phyloP scores from a whole-genome alignment of 495 filamentous ascomycete species.

The Neurospora cerealis region DNA sequence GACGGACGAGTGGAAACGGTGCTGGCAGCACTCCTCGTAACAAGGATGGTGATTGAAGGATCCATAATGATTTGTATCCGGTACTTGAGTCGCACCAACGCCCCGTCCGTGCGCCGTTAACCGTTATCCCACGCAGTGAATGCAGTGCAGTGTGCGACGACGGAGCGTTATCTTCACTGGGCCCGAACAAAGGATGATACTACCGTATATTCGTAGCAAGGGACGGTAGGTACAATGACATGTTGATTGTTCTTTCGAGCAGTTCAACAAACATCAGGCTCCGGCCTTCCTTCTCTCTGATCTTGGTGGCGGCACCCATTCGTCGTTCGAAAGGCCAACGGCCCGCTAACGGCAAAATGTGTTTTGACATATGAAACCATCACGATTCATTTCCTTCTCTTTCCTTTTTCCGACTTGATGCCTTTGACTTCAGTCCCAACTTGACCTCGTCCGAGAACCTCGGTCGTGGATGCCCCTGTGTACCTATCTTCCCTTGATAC shows the following conservation, averaged over 20 bases:
- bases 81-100: background rate
- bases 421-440: background rate
- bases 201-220: background rate
- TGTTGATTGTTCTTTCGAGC: background rate
- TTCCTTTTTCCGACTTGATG: background rate
- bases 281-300: background rate
- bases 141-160: background rate
- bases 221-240: background rate
- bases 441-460: background rate
- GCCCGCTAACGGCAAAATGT: background rate
- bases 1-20: background rate
- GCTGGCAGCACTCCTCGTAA: background rate
- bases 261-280: background rate
- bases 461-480: background rate
- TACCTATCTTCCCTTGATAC: background rate
- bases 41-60: background rate
- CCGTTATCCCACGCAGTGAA: background rate
- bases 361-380: background rate
- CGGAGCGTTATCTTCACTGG: background rate
- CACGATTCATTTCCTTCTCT: background rate
- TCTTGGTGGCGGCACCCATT: background rate
- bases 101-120: background rate
- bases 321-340: background rate
- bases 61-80: background rate
- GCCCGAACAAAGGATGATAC: background rate